These are phyloP conservation scores for Aspergillus ellipticus DNA, from an alignment of 495 filamentous ascomycete species.

Conservation along the genomic window DNA sequence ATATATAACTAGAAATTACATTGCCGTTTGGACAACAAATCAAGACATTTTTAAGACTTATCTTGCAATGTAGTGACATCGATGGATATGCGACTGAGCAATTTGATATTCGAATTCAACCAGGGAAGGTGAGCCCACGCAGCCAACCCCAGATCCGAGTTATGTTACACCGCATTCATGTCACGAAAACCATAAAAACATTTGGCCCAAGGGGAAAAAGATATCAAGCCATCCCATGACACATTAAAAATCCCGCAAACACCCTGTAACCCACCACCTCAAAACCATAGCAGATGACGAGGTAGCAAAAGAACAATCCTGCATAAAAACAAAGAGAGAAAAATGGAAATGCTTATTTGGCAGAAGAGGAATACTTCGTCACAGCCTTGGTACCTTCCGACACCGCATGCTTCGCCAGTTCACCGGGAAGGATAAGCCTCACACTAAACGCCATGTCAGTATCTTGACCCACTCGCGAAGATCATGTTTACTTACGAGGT, in stretches of 20 bases:
- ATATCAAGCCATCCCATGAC: slow-evolving; percentile 78
- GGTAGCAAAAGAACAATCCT: slow-evolving; percentile 48
- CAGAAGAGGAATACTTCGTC: slow-evolving; percentile 99
- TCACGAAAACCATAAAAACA: slow-evolving; percentile 69
- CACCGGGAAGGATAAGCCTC: slow-evolving; percentile 93
- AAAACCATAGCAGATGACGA: slow-evolving; percentile 57
- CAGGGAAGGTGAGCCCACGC: slow-evolving; percentile 32
- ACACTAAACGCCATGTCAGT: too few relatives aligned
- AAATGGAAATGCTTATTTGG: slow-evolving; percentile 73
- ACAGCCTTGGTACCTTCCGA: slow-evolving; percentile 99
- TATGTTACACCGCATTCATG: slow-evolving; percentile 74
- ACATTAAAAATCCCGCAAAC: slow-evolving; percentile 75
- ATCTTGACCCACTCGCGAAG: too few relatives aligned
- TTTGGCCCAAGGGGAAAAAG: slow-evolving; percentile 60
- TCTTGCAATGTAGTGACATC: too few relatives aligned
- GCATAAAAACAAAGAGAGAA: slow-evolving; percentile 41
- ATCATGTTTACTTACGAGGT: slow-evolving; percentile 64
- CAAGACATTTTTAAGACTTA: background rate
- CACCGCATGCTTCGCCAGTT: slow-evolving; percentile 98
- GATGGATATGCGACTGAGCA: slow-evolving; percentile 43
- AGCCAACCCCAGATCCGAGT: slow-evolving; percentile 49
- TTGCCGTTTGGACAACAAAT: too few relatives aligned
- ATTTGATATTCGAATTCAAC: slow-evolving; percentile 50
- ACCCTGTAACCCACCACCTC: slow-evolving; percentile 62
- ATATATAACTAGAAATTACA: background rate